Conservation (phyloP, 371 early-diverging fungal species). For the Choanephora cucurbitarum region DNA sequence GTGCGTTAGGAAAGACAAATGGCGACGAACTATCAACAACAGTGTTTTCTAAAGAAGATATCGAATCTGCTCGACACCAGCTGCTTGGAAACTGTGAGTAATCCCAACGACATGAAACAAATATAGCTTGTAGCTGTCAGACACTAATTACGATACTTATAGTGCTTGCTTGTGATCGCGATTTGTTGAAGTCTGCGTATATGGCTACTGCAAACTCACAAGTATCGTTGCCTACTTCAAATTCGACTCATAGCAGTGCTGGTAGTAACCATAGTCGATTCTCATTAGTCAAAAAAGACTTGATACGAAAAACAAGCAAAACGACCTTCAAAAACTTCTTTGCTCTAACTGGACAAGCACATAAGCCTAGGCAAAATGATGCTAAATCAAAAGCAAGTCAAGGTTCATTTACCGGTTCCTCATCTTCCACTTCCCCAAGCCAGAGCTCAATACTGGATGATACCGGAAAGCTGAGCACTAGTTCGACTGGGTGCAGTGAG, state of each 20-base stretch:
- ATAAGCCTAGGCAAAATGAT: background rate
- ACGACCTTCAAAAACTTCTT: slow-evolving; percentile 20
- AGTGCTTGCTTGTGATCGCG: slow-evolving; percentile 21
- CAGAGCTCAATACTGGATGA: background rate
- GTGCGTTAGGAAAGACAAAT: slow-evolving; percentile 19
- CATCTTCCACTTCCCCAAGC: slow-evolving; percentile 1
- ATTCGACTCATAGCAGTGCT: background rate
- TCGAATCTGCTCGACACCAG: slow-evolving; percentile 14
- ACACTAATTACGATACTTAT: background rate
- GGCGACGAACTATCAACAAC: slow-evolving; percentile 18
- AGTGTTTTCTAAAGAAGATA: slow-evolving; percentile 11
- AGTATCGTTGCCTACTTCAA: background rate
- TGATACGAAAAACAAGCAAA: slow-evolving; percentile 23
- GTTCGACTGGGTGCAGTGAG: slow-evolving; percentile 9
- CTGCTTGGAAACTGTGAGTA: slow-evolving; percentile 26
- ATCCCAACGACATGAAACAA: background rate
- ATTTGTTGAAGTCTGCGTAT: slow-evolving; percentile 12
- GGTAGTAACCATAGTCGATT: slow-evolving; percentile 11
- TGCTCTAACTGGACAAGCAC: slow-evolving; percentile 1
- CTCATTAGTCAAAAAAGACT: slow-evolving; percentile 19
- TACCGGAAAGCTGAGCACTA: background rate
- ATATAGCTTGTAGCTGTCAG: background rate
- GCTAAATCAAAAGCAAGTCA: slow-evolving; percentile 1
- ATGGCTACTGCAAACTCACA: background rate
- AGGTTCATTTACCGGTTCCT: slow-evolving; percentile 1